Conservation (phyloP, 495 filamentous ascomycete species). For the Immersiella caudata region DNA sequence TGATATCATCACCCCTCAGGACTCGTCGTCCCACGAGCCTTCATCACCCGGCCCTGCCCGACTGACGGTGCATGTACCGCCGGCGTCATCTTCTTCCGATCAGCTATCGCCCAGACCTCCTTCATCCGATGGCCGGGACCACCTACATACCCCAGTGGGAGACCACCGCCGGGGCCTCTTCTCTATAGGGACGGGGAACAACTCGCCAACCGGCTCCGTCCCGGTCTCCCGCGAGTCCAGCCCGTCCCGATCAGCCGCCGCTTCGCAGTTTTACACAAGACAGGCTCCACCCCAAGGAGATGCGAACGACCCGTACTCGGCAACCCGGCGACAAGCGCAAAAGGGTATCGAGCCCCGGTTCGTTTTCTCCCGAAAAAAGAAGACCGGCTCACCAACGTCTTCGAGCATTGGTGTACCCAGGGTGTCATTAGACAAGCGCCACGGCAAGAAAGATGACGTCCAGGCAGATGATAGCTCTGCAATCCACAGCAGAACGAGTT, state of each 20-base stretch:
- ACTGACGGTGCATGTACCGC: constrained; percentile 17
- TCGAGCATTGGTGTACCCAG: constrained; percentile 50
- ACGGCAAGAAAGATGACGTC: constrained; percentile 50
- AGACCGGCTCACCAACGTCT: constrained; percentile 42
- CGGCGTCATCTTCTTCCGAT: constrained; percentile 23
- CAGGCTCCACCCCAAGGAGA: constrained; percentile 82
- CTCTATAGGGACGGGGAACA: constrained; percentile 67
- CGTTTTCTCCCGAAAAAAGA: constrained; percentile 67
- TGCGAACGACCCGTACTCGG: constrained; percentile 85
- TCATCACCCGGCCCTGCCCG: constrained; percentile 34
- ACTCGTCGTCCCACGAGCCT: constrained; percentile 47
- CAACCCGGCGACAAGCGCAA: constrained; percentile 75
- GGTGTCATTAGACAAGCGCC: constrained; percentile 26
- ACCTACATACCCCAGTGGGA: constrained; percentile 30
- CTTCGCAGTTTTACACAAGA: constrained; percentile 61
- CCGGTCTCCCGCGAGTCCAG: constrained; percentile 67
- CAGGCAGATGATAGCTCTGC: constrained; percentile 38
- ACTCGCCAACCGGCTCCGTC: constrained; percentile 63
- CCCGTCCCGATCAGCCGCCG: constrained; percentile 61
- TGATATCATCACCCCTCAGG: constrained; percentile 63
- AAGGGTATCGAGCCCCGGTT: constrained; percentile 79
- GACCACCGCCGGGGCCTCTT: constrained; percentile 70
- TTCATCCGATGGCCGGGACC: constrained; percentile 46
- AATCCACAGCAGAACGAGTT: constrained; percentile 65
- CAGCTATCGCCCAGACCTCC: constrained; percentile 39